A percentile compares a stretch with the other conserved stretches of the same genome.
phyloP scores from a whole-genome alignment of 1,284 basidiomycete genomes.

The Pulchroboletus neoregius region DNA sequence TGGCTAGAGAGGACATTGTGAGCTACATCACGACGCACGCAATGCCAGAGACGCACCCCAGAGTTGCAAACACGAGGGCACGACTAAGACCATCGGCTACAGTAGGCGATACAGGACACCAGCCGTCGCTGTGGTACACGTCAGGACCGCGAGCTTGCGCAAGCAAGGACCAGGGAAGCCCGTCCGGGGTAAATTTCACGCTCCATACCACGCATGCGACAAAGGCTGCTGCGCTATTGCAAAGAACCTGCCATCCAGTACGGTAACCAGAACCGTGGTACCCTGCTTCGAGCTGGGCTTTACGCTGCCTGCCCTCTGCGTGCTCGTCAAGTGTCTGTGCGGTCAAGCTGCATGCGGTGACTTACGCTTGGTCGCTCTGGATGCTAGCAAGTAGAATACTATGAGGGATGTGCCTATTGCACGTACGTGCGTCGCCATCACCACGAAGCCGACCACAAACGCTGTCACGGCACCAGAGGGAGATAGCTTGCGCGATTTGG shows the following conservation, averaged over 20 bases:
- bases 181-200: constrained; percentile 46
- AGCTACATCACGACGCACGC: background rate
- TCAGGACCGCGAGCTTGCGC: constrained; percentile 6
- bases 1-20: constrained; percentile 44
- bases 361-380: constrained; percentile 77
- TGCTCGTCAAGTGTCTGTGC: constrained; percentile 8
- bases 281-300: constrained; percentile 77
- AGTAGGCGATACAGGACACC: constrained; percentile 28
- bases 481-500: constrained; percentile 51
- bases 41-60: constrained; percentile 54
- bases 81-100: constrained; percentile 48
- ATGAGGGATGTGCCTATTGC: constrained; percentile 74
- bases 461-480: constrained; percentile 73
- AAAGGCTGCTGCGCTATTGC: constrained; percentile 73
- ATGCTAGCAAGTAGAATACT: constrained; percentile 79
- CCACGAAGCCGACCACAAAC: constrained; percentile 66
- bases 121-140: constrained; percentile 18
- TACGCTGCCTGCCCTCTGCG: constrained; percentile 64
- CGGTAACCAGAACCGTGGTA: constrained; percentile 71
- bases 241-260: constrained; percentile 74
- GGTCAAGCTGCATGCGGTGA: background rate
- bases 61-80: constrained; percentile 55
- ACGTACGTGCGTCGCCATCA: constrained; percentile 57
- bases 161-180: constrained; percentile 28
- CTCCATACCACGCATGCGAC: constrained; percentile 66